Conservation (phyloP, 2,329 filamentous ascomycete genomes). For the Drechslerella coelobrocha region DNA sequence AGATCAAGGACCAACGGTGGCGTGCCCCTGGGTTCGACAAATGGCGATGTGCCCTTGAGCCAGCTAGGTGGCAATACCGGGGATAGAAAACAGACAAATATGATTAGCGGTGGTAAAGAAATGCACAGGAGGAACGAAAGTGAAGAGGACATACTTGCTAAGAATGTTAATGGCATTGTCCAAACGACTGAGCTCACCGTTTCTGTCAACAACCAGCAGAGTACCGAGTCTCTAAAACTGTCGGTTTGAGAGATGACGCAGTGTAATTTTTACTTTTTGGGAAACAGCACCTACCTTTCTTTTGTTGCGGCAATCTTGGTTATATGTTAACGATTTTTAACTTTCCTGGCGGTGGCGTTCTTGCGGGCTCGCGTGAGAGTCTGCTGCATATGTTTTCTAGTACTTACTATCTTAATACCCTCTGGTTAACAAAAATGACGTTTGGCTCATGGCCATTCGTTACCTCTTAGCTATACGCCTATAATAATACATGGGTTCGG, state of each 20-base stretch:
- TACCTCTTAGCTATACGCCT: too few relatives aligned
- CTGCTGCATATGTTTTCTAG: too few relatives aligned
- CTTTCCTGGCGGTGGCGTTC: too few relatives aligned
- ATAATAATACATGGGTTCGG: too few relatives aligned
- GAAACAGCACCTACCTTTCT: not conserved
- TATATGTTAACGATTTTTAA: too few relatives aligned
- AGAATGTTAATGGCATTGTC: constrained; percentile 27
- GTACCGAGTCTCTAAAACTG: constrained; percentile 28
- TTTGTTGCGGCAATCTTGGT: not conserved
- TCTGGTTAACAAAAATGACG: too few relatives aligned
- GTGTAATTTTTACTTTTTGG: too few relatives aligned
- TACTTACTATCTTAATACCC: too few relatives aligned
- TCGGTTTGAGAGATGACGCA: constrained; percentile 17
- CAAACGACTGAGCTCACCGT: constrained; percentile 24
- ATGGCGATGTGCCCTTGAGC: constrained; percentile 10
- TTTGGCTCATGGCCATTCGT: too few relatives aligned
- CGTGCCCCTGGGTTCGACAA: constrained; percentile 11
- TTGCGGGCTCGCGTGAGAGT: too few relatives aligned
- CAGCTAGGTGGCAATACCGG: not conserved
- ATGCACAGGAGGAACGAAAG: constrained; percentile 27
- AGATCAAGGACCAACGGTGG: constrained; percentile 22
- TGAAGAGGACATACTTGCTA: constrained; percentile 36
- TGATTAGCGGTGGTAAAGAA: constrained; percentile 24
- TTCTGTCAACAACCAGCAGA: constrained; percentile 20
- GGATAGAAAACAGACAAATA: constrained; percentile 2